Percentiles rank a stretch among this genome's conserved stretches.
Evolutionary conservation across 2,329 filamentous ascomycete genomes (phyloP).

Genomic region (Sclerotinia glacialis): DNA sequence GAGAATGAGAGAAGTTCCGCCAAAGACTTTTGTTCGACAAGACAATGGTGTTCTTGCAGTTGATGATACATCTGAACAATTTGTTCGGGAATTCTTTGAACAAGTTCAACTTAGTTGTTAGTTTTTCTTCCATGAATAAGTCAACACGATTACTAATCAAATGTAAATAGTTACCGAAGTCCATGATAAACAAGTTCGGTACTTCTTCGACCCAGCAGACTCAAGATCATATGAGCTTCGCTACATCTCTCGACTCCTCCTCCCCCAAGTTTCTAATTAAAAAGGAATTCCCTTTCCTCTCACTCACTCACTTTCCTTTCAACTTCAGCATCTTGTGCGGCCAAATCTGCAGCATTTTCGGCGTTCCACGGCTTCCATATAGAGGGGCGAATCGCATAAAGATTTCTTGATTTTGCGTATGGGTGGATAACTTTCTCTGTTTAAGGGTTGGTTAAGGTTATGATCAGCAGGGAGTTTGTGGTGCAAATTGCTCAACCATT

Average conservation of each 20-base stretch:
- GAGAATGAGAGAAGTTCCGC: conserved; percentile 57
- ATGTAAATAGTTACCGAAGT: conserved; percentile 34
- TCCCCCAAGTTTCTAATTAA: conserved; percentile 31
- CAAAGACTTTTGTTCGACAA: conserved; percentile 47
- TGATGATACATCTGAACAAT: conserved; percentile 39
- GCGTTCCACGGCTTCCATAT: conserved; percentile 13
- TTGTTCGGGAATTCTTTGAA: conserved; percentile 53
- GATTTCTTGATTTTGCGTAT: conserved; percentile 13
- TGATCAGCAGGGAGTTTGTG: conserved; percentile 12
- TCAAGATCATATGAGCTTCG: conserved; percentile 52
- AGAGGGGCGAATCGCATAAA: conserved; percentile 2
- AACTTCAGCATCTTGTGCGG: neutral
- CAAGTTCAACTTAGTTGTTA: conserved; percentile 56
- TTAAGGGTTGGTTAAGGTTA: neutral
- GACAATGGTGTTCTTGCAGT: conserved; percentile 46
- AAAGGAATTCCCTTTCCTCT: neutral
- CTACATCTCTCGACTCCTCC: conserved; percentile 49
- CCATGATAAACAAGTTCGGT: conserved; percentile 36
- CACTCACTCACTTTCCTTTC: conserved; percentile 6
- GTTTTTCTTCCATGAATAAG: conserved; percentile 35
- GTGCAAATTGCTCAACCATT: neutral
- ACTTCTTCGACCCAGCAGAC: conserved; percentile 38
- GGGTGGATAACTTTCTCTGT: neutral
- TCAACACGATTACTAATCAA: conserved; percentile 22
- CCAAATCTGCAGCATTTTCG: conserved; percentile 11